Evolutionary conservation across 129 eudicot species (phyloP), one percentile per base, ranked within the genome.

Genomic region (Tanacetum coccineum): DNA sequence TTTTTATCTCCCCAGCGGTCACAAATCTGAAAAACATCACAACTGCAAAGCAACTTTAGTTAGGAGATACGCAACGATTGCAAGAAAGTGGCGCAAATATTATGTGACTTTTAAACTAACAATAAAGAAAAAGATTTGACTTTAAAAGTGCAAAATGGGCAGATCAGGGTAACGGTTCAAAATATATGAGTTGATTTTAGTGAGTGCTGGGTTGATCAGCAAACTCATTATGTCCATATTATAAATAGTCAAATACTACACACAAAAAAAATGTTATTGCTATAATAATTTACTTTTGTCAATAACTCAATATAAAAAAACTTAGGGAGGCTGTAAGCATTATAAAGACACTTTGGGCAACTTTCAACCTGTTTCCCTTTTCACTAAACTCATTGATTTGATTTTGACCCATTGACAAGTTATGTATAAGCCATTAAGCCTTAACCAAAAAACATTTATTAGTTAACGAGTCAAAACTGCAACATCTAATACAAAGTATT

Each of bases 11-110:
- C 45, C 98, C 96, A 20, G 98, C 88, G 48, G 96, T 86, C 25
- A 92, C 87, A 60, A 92, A 88, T 77, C 96, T 86, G 82, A 92
- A 92, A 82, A 88, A 92, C 98, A 92, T 92, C 60, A 88, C 98
- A 22, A 92, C 96, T 92, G 66, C 56, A 78, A 68, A 83, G 30
- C 19, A 83, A 26, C 75, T 7, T 13, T 13, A 10, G 54, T 85
- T 59, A 85, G 79, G 42, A 36, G 42, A 36, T 36, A 36, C 42
- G 42, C 42, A 36, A 36, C 9, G 42, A 7, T 36, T 36, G 39
- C 39, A 36, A 7, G 9, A 36, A 36, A 36, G 42, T 36, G 7
- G 39, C 8, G 39, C 39, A 32, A 32, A 32, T 32, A 32, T 6
- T 32, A 32, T 32, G 39, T 32, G 39, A 32, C 6, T 6, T 32